Evolutionary conservation across 129 eudicot genomes (phyloP).

Genomic region (Heracleum sosnowskyi): DNA sequence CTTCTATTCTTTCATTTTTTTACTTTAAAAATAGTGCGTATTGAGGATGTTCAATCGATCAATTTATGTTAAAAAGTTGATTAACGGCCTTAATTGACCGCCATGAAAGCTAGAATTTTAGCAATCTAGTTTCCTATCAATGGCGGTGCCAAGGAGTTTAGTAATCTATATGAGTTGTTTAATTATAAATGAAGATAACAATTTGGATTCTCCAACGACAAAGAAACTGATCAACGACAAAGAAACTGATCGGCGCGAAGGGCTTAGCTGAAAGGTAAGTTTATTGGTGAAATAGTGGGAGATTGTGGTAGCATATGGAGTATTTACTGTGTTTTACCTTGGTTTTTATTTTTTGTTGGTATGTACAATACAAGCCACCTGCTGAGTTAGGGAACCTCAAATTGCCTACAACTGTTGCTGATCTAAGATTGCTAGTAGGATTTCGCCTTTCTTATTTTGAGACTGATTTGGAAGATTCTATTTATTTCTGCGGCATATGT

Average conservation of each 20-base stretch:
- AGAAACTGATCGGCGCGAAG: conserved; percentile 37
- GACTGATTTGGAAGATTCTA: too few relatives aligned
- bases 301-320: conserved; percentile 44
- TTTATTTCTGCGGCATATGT: too few relatives aligned
- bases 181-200: conserved; percentile 26
- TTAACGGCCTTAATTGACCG: too few relatives aligned
- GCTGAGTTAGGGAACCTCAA: conserved; percentile 68
- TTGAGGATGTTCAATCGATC: too few relatives aligned
- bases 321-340: conserved; percentile 41
- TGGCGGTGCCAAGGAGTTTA: background rate
- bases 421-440: conserved; percentile 77
- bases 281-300: conserved; percentile 53
- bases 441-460: background rate
- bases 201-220: too few relatives aligned
- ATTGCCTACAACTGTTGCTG: conserved; percentile 70
- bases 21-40: too few relatives aligned
- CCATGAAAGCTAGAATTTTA: too few relatives aligned
- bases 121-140: too few relatives aligned
- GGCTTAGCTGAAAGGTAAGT: conserved; percentile 17
- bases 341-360: too few relatives aligned
- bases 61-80: too few relatives aligned
- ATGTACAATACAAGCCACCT: conserved; percentile 87
- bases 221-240: too few relatives aligned
- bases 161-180: conserved; percentile 28
- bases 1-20: too few relatives aligned